A percentile compares a stretch with the other conserved stretches of the same genome.
Conservation (phyloP, 352 stramenopile genomes). For the Pilasporangium apinafurcum region DNA sequence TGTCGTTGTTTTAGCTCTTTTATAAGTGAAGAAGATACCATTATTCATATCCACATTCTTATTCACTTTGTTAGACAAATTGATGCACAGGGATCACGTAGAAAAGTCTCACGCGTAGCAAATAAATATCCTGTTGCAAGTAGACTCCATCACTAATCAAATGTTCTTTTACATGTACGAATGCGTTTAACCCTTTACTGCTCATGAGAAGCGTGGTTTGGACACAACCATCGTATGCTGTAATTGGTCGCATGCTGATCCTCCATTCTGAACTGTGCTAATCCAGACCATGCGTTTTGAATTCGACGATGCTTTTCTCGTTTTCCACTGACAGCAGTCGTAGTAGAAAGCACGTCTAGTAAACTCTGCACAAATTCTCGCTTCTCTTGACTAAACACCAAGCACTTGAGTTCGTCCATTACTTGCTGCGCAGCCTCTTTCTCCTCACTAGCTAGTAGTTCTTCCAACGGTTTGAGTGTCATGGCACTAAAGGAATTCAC, state of each 20-base stretch:
- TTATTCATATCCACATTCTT: no score
- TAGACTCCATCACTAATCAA: no score
- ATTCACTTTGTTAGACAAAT: no score
- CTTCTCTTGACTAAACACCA: slow-evolving; percentile 60
- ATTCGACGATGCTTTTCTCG: background rate
- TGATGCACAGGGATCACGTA: no score
- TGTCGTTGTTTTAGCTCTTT: no score
- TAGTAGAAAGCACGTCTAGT: slow-evolving; percentile 29
- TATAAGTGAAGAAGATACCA: no score
- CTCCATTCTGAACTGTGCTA: slow-evolving; percentile 30
- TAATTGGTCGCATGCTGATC: slow-evolving; percentile 7
- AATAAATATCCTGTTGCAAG: no score
- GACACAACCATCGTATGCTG: slow-evolving; percentile 46
- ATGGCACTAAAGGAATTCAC: slow-evolving; percentile 45
- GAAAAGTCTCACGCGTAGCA: no score
- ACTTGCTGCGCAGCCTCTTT: slow-evolving; percentile 26
- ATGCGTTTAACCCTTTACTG: no score
- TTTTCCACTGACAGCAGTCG: slow-evolving; percentile 1
- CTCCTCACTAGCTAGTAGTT: slow-evolving; percentile 32
- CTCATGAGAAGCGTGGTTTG: no score
- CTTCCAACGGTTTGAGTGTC: slow-evolving; percentile 44
- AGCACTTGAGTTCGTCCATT: slow-evolving; percentile 38
- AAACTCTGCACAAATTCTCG: slow-evolving; percentile 52
- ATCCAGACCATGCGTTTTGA: slow-evolving; percentile 23
- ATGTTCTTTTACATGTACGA: no score